Base-by-base conservation (phyloP, 176 grass and related monocot species). In the Otatea glauca region DNA sequence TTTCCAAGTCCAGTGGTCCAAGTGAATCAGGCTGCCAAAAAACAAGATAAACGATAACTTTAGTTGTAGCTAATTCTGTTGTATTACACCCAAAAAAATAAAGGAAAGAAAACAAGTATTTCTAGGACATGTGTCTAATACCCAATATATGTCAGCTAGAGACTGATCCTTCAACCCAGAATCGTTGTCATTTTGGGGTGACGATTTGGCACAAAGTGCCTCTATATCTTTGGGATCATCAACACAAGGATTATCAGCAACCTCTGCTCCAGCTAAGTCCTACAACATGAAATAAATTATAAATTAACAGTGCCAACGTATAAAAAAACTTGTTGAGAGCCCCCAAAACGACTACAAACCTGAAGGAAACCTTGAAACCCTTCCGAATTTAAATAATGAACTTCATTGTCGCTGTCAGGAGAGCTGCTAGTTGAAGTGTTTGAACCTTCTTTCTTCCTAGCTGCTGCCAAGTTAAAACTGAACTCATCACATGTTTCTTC, bases 401-500 rank as follows among this genome's bases (percentile, higher is more conserved):
- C 35, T 78, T 92, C 87, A 70, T 86, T 88, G 39, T 76, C 72
- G 0, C 67, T 79, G 27, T 66, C 66, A 77, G 70, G 65, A 72
- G 78, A 79, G 69, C 77, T 86, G 61, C 81, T 86, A 53, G 78
- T 44, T n/a, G 89, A 72, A 86, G 70, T 75, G 9, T 92, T 90
- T 74, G 77, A 75, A 58, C 78, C 60, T 75, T 92, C 78, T 72
- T 81, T 82, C 64, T 89, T 88, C 74, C 65, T 73, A 67, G 70
- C 48, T 68, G 70, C 60, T 67, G 59, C 59, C 45, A 83, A 61
- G 68, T 75, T 72, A 84, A 94, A 99, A 65, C 86, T 88, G 82
- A 99, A 99, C 72, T 78, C 91, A 80, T 99, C 97, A 76, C 97
- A 93, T 25, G 97, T 96, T 87, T 99, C 97, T 85, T 99, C 97